Base-by-base conservation (phyloP, 2,329 filamentous ascomycete genomes). In the Fusarium marasasianum region DNA sequence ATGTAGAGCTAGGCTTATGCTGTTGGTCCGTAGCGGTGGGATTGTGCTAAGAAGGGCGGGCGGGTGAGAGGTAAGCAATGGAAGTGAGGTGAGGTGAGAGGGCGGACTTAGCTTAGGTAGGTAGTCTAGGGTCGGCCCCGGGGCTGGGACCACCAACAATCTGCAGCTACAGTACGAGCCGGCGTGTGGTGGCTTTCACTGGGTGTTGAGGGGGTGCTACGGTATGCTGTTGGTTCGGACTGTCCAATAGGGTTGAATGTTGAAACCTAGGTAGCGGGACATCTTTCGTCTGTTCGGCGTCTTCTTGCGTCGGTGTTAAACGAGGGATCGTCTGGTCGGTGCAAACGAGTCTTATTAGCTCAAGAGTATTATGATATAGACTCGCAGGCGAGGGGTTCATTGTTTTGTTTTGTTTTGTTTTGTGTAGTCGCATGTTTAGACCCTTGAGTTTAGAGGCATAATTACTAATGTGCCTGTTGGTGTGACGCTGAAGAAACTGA, bases 21-120 rank as follows among this genome's bases (percentile, higher is more conserved):
- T 75, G 76, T 77, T 77, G 76, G 76, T 72, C 75, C 73, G 51
- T 67, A 64, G 60, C 54, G 44, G 64, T 69, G 73, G 72, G 62
- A 77, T 65, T 60, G 61, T 59, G 65, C 45, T 44, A 59, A 59
- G 50, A 53, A 22, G 40, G 37, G 41, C 66, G 40, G 35, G 41
- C 66, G 24, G 35, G 48, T 35, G 48, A 24, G 29, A 35, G 48
- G 48, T 24, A 24, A 24, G 48, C 31, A 33, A 62, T 44, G 24
- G 24, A 45, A 29, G 69, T 63, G 68, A 71, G 76, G 29, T 33
- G 33, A 54, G 24, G 64, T 68, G 67, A 64, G 44, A 40, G 56
- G 44, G 71, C 54, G 59, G 64, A 67, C 71, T 47, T 67, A 26
- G 24, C 24, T 26, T 26, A 26, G 24, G 24, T 24, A 63, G 33